Conservation (phyloP, 176 grass and related monocot genomes). For the Olyra latifolia region DNA sequence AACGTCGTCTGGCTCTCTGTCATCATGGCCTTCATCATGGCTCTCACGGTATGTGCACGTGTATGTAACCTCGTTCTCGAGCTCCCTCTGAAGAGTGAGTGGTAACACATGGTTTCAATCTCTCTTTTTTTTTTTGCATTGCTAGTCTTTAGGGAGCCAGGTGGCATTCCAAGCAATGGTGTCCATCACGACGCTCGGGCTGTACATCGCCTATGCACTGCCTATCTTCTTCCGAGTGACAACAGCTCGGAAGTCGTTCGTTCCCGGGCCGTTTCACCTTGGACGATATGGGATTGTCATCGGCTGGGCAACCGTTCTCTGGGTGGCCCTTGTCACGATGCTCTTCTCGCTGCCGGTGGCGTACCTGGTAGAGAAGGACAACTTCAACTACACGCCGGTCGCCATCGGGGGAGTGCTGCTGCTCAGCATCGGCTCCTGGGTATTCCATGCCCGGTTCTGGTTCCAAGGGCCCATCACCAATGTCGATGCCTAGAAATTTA, state of each 20-base stretch:
- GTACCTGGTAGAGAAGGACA: slow-evolving; percentile 57
- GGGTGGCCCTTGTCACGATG: slow-evolving; percentile 66
- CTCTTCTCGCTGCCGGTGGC: slow-evolving; percentile 82
- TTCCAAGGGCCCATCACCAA: slow-evolving; percentile 63
- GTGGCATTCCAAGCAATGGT: slow-evolving; percentile 91
- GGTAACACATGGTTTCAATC: background rate
- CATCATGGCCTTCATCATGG: slow-evolving; percentile 50
- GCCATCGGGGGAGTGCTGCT: slow-evolving; percentile 57
- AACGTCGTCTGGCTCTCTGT: slow-evolving; percentile 71
- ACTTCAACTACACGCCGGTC: slow-evolving; percentile 74
- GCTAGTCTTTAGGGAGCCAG: slow-evolving; percentile 64
- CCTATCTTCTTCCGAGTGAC: slow-evolving; percentile 85
- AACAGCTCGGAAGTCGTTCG: slow-evolving; percentile 43
- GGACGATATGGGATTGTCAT: slow-evolving; percentile 26
- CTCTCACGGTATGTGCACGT: slow-evolving; percentile 40
- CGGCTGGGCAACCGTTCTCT: slow-evolving; percentile 62
- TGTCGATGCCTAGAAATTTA: slow-evolving; percentile 13
- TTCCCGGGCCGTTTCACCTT: slow-evolving; percentile 64
- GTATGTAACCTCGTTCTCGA: no score
- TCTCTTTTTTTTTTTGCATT: no score
- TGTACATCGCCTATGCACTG: slow-evolving; percentile 73
- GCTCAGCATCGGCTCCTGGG: slow-evolving; percentile 48
- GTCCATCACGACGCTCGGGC: slow-evolving; percentile 58
- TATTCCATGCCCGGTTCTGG: slow-evolving; percentile 55
- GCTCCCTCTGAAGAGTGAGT: no score